phyloP scores from a whole-genome alignment of 2,329 filamentous ascomycete genomes.

The Aspergillus versicolor region DNA sequence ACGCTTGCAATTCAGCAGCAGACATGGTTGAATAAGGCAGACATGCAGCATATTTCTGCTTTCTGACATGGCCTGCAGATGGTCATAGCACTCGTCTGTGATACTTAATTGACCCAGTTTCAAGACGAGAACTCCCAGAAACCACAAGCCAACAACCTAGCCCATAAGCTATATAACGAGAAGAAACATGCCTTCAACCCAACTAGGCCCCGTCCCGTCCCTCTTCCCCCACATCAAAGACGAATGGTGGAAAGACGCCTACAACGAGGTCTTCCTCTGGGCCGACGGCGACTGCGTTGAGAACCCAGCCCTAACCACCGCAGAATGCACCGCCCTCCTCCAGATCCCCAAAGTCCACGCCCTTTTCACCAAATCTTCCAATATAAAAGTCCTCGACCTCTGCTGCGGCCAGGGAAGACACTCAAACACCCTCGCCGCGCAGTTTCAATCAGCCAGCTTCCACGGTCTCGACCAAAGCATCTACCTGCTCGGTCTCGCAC shows the following conservation, averaged over 20 bases:
- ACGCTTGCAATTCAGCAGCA: too few species aligned
- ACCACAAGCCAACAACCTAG: too few species aligned
- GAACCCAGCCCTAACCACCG: not conserved
- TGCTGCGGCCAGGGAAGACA: not conserved
- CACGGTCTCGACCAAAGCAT: not conserved
- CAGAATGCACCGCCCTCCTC: not conserved
- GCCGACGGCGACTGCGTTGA: not conserved
- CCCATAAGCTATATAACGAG: not conserved
- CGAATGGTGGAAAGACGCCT: not conserved
- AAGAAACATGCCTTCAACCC: not conserved
- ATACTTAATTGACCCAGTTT: too few species aligned
- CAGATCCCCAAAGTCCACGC: not conserved
- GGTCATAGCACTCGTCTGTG: too few species aligned
- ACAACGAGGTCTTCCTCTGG: not conserved
- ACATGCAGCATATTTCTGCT: too few species aligned
- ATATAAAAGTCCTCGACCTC: not conserved
- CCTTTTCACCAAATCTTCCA: not conserved
- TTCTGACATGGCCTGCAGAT: too few species aligned
- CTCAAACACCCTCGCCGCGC: not conserved
- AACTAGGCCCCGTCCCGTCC: not conserved
- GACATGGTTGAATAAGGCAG: too few species aligned
- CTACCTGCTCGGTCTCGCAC: not conserved
- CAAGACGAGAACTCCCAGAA: too few species aligned
- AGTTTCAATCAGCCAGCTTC: not conserved
- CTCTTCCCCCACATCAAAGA: not conserved